These are phyloP conservation scores for Epichloe coenophiala DNA, from an alignment of 2,329 filamentous ascomycete genomes.

Conservation along the genomic window DNA sequence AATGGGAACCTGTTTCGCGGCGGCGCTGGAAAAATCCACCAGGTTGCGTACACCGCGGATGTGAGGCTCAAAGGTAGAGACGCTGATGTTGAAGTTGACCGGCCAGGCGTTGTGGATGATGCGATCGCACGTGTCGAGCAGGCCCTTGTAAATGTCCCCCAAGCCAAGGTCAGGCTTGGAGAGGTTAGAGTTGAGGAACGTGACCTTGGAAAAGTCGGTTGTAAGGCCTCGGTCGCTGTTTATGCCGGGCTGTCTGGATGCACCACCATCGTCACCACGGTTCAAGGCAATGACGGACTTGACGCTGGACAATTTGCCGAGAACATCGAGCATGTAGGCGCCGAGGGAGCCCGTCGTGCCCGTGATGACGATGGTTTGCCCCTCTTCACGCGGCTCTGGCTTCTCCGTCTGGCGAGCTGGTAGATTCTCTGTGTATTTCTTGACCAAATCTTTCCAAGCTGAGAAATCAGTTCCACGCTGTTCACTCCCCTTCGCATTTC, in stretches of 20 bases:
- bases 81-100: conserved; percentile 38
- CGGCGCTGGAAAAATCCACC: conserved; percentile 25
- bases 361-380: conserved; percentile 60
- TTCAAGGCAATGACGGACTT: conserved; percentile 15
- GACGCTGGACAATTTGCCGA: conserved; percentile 14
- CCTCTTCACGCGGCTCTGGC: conserved; percentile 13
- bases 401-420: conserved; percentile 9
- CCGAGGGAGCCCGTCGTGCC: conserved; percentile 84
- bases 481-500: conserved; percentile 3
- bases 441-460: conserved; percentile 9
- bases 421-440: conserved; percentile 18
- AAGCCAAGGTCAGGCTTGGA: conserved; percentile 35
- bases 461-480: not conserved
- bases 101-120: conserved; percentile 38
- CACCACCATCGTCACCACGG: conserved; percentile 20
- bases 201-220: conserved; percentile 23
- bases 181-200: conserved; percentile 35
- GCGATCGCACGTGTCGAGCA: conserved; percentile 27
- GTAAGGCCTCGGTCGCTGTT: conserved; percentile 25
- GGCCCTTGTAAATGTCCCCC: conserved; percentile 17
- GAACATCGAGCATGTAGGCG: conserved; percentile 46
- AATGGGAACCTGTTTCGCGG: conserved; percentile 19
- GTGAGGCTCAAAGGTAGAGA: conserved; percentile 36
- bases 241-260: conserved; percentile 23
- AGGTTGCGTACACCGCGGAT: conserved; percentile 37